Conservation (phyloP, 2,329 filamentous ascomycete genomes). For the Verticillium nubilum region DNA sequence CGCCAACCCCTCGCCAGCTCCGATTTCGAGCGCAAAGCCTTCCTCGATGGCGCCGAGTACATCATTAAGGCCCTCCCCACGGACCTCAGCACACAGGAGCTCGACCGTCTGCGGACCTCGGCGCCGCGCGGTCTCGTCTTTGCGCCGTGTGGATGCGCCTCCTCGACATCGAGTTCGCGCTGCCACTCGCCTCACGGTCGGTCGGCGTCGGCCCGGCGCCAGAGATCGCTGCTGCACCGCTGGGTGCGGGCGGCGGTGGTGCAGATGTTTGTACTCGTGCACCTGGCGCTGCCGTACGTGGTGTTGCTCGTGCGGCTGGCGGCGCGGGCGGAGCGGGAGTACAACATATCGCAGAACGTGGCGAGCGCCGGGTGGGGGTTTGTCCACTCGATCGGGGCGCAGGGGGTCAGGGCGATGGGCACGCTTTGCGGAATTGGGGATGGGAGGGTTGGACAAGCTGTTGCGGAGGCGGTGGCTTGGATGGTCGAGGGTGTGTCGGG, state of each 20-base stretch:
- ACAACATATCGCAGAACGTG: constrained; percentile 57
- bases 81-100: constrained; percentile 51
- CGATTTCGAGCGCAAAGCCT: constrained; percentile 49
- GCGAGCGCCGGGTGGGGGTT: constrained; percentile 45
- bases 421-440: constrained; percentile 57
- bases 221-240: constrained; percentile 51
- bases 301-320: constrained; percentile 45
- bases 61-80: constrained; percentile 57
- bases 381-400: constrained; percentile 47
- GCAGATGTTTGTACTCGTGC: constrained; percentile 52
- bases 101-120: constrained; percentile 42
- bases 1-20: constrained; percentile 6
- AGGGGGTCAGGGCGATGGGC: constrained; percentile 44
- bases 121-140: constrained; percentile 32
- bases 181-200: constrained; percentile 6
- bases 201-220: not conserved
- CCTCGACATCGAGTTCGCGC: constrained; percentile 6
- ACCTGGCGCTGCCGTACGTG: constrained; percentile 57
- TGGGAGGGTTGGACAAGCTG: constrained; percentile 54
- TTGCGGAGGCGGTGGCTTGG: constrained; percentile 54
- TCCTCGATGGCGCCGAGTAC: constrained; percentile 59
- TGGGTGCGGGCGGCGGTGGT: constrained; percentile 51
- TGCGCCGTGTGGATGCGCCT: not conserved
- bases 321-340: constrained; percentile 60
- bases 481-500: constrained; percentile 58